A percentile compares a stretch with the other conserved stretches of the same genome.
These are phyloP conservation scores for Fusarium dimerum DNA, from an alignment of 2,329 filamentous ascomycete species.

Conservation along the genomic window DNA sequence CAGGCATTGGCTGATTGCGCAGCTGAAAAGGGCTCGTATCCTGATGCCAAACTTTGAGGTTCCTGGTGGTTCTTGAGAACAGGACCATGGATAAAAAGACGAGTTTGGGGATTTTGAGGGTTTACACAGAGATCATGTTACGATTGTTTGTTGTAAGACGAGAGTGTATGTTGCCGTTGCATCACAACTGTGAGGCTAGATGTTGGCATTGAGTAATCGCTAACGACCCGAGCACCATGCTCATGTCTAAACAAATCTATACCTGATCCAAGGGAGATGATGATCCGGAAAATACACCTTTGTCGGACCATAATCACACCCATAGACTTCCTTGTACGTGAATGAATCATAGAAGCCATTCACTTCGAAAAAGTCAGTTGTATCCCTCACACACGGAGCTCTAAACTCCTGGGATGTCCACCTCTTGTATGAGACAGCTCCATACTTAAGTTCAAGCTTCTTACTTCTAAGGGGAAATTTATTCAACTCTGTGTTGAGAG, in stretches of 20 bases:
- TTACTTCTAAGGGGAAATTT: conserved; percentile 11
- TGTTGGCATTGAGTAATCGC: too few relatives aligned
- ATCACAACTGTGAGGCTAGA: too few relatives aligned
- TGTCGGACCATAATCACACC: conserved; percentile 9
- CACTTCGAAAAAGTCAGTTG: background rate
- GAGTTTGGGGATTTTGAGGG: too few relatives aligned
- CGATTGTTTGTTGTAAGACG: too few relatives aligned
- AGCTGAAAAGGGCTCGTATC: conserved; percentile 12
- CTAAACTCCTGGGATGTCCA: conserved; percentile 9
- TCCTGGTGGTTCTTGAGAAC: conserved; percentile 1
- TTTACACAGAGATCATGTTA: too few relatives aligned
- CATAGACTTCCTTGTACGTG: background rate
- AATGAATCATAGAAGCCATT: background rate
- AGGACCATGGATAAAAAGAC: too few relatives aligned
- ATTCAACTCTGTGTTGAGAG: conserved; percentile 2
- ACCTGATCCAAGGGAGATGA: conserved; percentile 12
- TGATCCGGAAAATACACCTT: conserved; percentile 9
- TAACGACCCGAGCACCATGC: background rate
- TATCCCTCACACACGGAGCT: conserved; percentile 7
- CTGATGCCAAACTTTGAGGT: conserved; percentile 19
- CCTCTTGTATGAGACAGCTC: conserved; percentile 3
- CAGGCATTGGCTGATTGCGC: conserved; percentile 13
- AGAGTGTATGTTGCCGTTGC: too few relatives aligned
- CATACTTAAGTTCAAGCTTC: conserved; percentile 6
- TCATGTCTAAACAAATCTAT: background rate